phyloP scores from a whole-genome alignment of 148 eudicot species.

The Rhododendron molle region DNA sequence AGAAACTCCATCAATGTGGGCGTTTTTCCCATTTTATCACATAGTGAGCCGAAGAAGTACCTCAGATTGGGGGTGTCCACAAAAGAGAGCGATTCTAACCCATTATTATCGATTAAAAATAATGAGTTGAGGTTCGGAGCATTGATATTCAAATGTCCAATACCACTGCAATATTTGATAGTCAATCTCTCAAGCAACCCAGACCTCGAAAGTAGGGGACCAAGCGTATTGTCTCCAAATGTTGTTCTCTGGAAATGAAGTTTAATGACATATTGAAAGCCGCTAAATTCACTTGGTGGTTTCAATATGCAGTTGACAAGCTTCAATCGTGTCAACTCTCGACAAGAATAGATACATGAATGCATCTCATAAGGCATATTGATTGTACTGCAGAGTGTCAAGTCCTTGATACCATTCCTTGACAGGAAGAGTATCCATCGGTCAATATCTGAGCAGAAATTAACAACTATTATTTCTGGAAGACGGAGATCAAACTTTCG shows the following conservation, averaged over 20 bases:
- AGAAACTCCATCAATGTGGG: neutral
- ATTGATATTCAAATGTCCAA: neutral
- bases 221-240: neutral
- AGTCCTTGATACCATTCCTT: conserved; percentile 3
- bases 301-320: neutral
- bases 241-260: neutral
- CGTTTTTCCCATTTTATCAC: neutral
- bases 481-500: neutral
- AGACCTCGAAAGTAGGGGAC: neutral
- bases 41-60: no score
- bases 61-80: neutral
- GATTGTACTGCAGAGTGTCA: neutral
- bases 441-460: neutral
- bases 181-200: neutral
- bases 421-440: neutral
- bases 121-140: neutral
- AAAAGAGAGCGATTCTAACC: neutral
- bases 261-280: neutral
- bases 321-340: neutral
- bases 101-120: neutral
- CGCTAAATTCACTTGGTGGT: neutral
- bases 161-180: neutral
- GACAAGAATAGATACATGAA: conserved; percentile 6
- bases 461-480: neutral
- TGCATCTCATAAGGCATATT: neutral